phyloP scores from a whole-genome alignment of 139 green algal genomes.

The Chlamydomonas eustigma region DNA sequence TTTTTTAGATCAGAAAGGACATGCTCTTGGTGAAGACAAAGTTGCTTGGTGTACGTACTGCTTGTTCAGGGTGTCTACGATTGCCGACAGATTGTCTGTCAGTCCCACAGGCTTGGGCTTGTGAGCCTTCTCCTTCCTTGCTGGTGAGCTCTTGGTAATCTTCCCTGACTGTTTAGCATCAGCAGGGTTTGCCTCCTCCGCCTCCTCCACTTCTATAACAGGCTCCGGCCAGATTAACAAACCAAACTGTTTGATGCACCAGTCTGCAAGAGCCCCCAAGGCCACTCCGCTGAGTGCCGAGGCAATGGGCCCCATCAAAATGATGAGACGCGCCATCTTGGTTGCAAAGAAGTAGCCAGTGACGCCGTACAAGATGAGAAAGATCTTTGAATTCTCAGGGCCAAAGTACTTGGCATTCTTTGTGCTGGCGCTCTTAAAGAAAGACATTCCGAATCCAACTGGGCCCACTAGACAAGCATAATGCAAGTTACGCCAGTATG shows the following conservation, averaged over 20 bases:
- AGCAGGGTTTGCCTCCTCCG: too few species aligned
- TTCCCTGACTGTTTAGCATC: too few species aligned
- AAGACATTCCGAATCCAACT: not conserved
- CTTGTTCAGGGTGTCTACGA: too few species aligned
- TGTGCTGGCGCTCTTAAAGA: not conserved
- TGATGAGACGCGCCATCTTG: slow-evolving; percentile 18
- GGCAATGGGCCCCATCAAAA: slow-evolving; percentile 11
- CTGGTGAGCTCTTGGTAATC: too few species aligned
- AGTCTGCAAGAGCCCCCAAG: not conserved
- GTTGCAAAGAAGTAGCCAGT: slow-evolving; percentile 8
- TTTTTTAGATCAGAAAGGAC: too few species aligned
- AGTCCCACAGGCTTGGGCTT: too few species aligned
- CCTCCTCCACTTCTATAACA: too few species aligned
- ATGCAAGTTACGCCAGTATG: slow-evolving; percentile 15
- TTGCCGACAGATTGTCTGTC: too few species aligned
- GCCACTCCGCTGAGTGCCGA: not conserved
- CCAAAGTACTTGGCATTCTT: not conserved
- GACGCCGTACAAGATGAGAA: slow-evolving; percentile 3
- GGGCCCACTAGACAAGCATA: slow-evolving; percentile 3
- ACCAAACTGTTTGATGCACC: not conserved
- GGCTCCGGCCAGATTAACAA: too few species aligned
- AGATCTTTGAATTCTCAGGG: slow-evolving; percentile 10
- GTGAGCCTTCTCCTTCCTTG: too few species aligned
- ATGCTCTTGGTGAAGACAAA: too few species aligned
- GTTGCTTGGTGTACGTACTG: too few species aligned